Percentiles rank a stretch among this genome's conserved stretches.
Evolutionary conservation across 1,284 basidiomycete species (phyloP).

Genomic region (Neotropicomus parvogracilis): DNA sequence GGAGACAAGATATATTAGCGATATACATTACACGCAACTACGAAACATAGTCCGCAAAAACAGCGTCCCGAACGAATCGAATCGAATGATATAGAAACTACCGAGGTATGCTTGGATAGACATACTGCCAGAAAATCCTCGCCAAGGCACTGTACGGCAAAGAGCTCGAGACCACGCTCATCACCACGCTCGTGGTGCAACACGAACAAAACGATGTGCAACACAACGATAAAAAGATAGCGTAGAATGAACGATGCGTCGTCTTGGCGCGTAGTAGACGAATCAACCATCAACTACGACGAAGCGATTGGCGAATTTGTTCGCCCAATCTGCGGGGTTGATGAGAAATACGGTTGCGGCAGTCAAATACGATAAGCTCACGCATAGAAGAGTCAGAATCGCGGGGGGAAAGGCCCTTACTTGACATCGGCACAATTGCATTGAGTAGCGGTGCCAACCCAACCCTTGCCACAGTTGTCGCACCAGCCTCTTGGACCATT

Average conservation of each 20-base stretch:
- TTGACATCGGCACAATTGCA: constrained; percentile 69
- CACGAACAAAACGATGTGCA: constrained; percentile 59
- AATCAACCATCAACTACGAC: constrained; percentile 39
- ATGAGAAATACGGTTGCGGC: constrained; percentile 6
- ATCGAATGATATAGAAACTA: constrained; percentile 1
- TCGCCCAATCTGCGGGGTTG: constrained; percentile 29
- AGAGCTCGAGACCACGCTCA: constrained; percentile 52
- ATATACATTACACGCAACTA: constrained; percentile 11
- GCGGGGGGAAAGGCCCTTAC: constrained; percentile 35
- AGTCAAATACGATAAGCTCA: constrained; percentile 14
- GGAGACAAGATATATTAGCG: constrained; percentile 11
- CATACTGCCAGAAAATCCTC: constrained; percentile 33
- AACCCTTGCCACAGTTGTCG: constrained; percentile 69
- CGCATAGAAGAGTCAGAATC: constrained; percentile 21
- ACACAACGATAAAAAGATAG: constrained; percentile 52
- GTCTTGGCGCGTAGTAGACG: constrained; percentile 30
- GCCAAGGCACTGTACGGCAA: constrained; percentile 30
- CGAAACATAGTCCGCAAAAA: constrained; percentile 18
- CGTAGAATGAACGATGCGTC: constrained; percentile 38
- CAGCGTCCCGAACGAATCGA: constrained; percentile 6
- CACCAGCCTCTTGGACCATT: constrained; percentile 65
- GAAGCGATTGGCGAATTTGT: constrained; percentile 34
- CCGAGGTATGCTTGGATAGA: constrained; percentile 15
- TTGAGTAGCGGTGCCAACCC: constrained; percentile 50
- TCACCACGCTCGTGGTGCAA: constrained; percentile 48